Evolutionary conservation across 257 asterid species (phyloP), one percentile per base, ranked within the genome.

Genomic region (Petunia secreta): DNA sequence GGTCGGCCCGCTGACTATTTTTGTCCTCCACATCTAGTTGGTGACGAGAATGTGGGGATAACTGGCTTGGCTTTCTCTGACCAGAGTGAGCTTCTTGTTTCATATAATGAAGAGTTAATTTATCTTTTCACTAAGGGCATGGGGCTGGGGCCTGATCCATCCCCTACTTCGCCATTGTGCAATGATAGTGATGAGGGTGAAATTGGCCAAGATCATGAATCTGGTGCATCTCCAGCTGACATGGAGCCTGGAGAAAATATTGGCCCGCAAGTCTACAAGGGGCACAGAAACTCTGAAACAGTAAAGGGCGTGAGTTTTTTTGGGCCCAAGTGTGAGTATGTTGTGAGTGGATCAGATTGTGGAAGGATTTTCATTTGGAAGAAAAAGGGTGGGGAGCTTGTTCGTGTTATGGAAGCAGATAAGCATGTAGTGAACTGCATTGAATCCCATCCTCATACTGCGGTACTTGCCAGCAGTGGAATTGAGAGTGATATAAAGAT

Each of bases 351-450:
- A 66, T 95, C 99, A 25, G 97, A 93, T 62, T 93, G 98, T 91
- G 99, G 98, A 63, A 84, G 97, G 52, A 92, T 95, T 81, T 95
- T 92, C 85, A 90, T 95, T 79, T 95, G 99, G 99, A 95, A 88
- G 77, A 95, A 93, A 84, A 93, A 87, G 83, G 88, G 85, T 13
- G 97, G 98, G 78, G 83, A 89, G 84, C 98, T 95, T 82, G 80
- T 95, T 79, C 94, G 96, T 87, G 91, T 93, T 71, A 88, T 93
- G 93, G 94, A 93, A 85, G 97, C 95, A 80, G 97, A 91, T 87
- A 87, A 87, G 80, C 81, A 81, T 39, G 85, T 90, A 34, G 99
- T 95, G 77, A 93, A 93, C 83, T 92, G 98, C 90, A 86, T 93
- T 39, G 97, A 88, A 83, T 73, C 97, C 78, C 99, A 95, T 84